Evolutionary conservation across 208 protist genomes (phyloP), one percentile per base, ranked within the genome.

Genomic region (Wallacemonas collosoma): DNA sequence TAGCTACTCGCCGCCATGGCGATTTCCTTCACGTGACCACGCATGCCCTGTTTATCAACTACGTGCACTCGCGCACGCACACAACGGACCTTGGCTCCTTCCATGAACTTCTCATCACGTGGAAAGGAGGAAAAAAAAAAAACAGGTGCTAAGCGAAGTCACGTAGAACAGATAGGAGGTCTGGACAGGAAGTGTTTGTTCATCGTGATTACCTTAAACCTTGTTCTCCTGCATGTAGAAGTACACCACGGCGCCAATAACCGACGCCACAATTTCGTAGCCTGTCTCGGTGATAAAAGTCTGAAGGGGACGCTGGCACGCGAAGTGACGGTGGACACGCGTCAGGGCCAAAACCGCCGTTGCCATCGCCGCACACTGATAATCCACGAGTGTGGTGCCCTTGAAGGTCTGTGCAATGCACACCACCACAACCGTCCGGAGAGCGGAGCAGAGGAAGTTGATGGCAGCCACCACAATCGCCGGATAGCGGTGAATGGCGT

Each of bases 241-340:
- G 72, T 72, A 83, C 26, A 82, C 71, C 15, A 94, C 70, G 38
- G 88, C 76, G 5, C 84, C 75, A 9, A 91, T 76, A 55, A 96
- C 76, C 55, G 86, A 63, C 1, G 88, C 88, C 3, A 72, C 78
- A 50, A 93, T 41, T 69, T 96, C 89, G 72, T 89, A 95, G 12
- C 81, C 88, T 15, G 80, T 76, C 63, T 96, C 83, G 8, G 87
- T 90, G 47, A 90, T 73, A 40, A 96, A 76, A 5, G 94, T 74
- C 66, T 85, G 86, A 62, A 96, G 68, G 12, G 92, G 92, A 11
- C 92, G 89, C 65, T 96, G 92, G 61, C 86, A 81, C 14, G 79
- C 73, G 55, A 96, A 89, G 74, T 80, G 80, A 36, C 82, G 82
- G 73, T 91, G 82, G 40, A 89, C 61, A 57, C 86, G 79, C 36